Conservation (phyloP, 139 green algal species). For the Chlorella sp. region DNA sequence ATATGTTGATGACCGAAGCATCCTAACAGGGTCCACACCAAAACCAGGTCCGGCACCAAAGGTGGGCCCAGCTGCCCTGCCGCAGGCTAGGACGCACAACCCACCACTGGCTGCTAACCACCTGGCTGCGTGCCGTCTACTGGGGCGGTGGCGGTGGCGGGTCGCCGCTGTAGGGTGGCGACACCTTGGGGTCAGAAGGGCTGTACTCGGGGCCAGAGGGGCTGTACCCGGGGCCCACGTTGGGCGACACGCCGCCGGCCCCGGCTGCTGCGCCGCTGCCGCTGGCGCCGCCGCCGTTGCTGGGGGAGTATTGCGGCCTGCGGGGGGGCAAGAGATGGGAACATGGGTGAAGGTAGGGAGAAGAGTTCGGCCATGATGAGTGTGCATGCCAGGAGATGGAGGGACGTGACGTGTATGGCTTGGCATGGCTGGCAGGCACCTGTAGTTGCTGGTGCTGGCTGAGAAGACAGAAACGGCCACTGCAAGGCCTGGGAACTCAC, state of each 20-base stretch:
- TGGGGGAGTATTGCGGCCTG: constrained; percentile 15
- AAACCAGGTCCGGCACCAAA: no score
- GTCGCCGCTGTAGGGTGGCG: neutral
- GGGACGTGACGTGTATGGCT: neutral
- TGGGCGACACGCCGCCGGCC: neutral
- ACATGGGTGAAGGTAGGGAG: neutral
- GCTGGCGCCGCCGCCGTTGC: neutral
- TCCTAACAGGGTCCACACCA: no score
- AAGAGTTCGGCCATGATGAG: no score
- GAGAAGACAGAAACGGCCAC: neutral
- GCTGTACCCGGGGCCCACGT: neutral
- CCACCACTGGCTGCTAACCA: no score
- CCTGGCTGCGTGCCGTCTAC: neutral
- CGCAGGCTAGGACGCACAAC: no score
- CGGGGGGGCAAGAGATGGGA: neutral
- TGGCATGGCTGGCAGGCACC: neutral
- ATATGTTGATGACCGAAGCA: no score
- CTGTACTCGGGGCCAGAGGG: constrained; percentile 25
- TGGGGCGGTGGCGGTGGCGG: neutral
- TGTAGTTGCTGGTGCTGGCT: neutral
- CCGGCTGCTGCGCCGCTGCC: neutral
- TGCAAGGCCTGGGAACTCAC: neutral
- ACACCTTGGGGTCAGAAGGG: constrained; percentile 2
- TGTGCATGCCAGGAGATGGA: neutral
- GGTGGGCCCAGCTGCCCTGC: no score